These are phyloP conservation scores for Boeremia exigua DNA, from an alignment of 2,329 filamentous ascomycete genomes.

Conservation along the genomic window DNA sequence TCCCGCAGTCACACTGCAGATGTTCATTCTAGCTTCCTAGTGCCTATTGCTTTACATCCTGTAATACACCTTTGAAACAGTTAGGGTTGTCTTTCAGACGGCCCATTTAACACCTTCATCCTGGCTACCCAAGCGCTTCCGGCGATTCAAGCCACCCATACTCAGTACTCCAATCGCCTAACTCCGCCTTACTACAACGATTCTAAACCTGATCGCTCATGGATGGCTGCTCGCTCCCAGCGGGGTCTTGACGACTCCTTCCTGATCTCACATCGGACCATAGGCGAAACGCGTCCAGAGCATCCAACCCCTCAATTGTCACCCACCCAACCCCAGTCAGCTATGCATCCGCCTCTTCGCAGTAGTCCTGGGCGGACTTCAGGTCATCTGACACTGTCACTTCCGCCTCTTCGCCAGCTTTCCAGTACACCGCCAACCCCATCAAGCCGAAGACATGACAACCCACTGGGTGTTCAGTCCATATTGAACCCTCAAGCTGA, in stretches of 20 bases:
- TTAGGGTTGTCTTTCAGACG: slow-evolving; percentile 17
- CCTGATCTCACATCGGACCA: slow-evolving; percentile 37
- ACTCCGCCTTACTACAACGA: slow-evolving; percentile 43
- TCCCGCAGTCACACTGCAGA: background rate
- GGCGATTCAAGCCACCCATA: slow-evolving; percentile 40
- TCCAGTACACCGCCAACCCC: slow-evolving; percentile 46
- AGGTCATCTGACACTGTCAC: slow-evolving; percentile 30
- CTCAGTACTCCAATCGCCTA: slow-evolving; percentile 42
- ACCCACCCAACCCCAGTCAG: slow-evolving; percentile 30
- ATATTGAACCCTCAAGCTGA: slow-evolving; percentile 55
- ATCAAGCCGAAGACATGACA: slow-evolving; percentile 36
- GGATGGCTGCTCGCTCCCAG: slow-evolving; percentile 38
- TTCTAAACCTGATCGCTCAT: slow-evolving; percentile 43
- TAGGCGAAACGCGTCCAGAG: slow-evolving; percentile 31
- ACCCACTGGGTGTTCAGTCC: slow-evolving; percentile 52
- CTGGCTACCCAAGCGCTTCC: slow-evolving; percentile 50
- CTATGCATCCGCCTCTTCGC: slow-evolving; percentile 37
- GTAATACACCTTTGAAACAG: background rate
- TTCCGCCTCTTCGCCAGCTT: slow-evolving; percentile 44
- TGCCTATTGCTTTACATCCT: background rate
- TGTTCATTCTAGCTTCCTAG: background rate
- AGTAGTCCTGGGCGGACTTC: slow-evolving; percentile 28
- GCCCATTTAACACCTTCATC: slow-evolving; percentile 28
- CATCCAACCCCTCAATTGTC: slow-evolving; percentile 39
- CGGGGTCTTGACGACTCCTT: slow-evolving; percentile 41